Evolutionary conservation across 371 early-diverging fungal species (phyloP).

Genomic region (Syncephalastrum sp.): DNA sequence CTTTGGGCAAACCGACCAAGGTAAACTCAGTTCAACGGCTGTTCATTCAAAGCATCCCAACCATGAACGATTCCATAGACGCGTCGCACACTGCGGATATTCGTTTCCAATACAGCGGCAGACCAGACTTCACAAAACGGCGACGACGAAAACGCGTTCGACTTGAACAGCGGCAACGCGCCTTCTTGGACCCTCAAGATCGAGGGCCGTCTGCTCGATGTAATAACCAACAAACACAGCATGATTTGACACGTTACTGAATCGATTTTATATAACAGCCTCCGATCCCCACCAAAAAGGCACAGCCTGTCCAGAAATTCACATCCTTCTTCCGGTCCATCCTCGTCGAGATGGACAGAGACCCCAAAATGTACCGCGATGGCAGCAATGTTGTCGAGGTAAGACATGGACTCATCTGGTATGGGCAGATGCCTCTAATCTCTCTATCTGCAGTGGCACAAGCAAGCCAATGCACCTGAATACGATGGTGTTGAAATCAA

Average conservation of each 20-base stretch:
- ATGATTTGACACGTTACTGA: background rate
- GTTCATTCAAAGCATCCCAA: background rate
- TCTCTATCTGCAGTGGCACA: conserved; percentile 61
- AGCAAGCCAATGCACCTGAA: conserved; percentile 55
- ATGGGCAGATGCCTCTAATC: background rate
- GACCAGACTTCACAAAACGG: conserved; percentile 57
- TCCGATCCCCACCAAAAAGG: conserved; percentile 56
- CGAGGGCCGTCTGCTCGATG: conserved; percentile 86
- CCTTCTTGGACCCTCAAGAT: conserved; percentile 93
- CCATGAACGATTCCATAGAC: too few species aligned
- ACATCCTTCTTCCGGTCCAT: conserved; percentile 81
- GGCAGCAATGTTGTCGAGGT: conserved; percentile 71
- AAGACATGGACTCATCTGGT: background rate
- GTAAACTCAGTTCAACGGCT: conserved; percentile 24
- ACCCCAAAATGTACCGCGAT: conserved; percentile 69
- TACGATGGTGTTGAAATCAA: conserved; percentile 93
- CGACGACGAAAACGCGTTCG: conserved; percentile 51
- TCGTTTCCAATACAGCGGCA: conserved; percentile 83
- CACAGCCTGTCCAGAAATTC: conserved; percentile 73
- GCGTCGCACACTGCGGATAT: conserved; percentile 78
- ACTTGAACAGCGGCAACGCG: conserved; percentile 51
- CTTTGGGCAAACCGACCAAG: conserved; percentile 71
- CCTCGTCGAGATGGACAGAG: conserved; percentile 82
- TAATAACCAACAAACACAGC: conserved; percentile 12
- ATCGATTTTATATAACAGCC: conserved; percentile 21